Evolutionary conservation across 208 protist genomes (phyloP).

Genomic region (Naegleria lovaniensis): DNA sequence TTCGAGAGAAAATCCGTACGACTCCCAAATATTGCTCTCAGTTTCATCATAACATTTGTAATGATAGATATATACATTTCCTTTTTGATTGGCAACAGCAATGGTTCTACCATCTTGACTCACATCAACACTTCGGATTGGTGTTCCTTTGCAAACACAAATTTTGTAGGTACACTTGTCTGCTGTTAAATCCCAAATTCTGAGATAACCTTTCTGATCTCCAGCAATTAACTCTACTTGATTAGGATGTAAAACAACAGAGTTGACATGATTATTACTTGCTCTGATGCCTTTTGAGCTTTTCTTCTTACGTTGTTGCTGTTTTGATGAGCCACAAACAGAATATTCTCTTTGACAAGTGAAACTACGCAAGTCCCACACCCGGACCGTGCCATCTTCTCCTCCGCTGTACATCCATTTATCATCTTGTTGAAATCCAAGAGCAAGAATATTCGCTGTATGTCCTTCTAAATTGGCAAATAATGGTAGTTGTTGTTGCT

Average conservation of each 20-base stretch:
- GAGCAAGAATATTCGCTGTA: slow-evolving; percentile 61
- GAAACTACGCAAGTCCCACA: slow-evolving; percentile 67
- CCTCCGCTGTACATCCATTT: slow-evolving; percentile 74
- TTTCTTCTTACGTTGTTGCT: background rate
- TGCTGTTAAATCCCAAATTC: slow-evolving; percentile 61
- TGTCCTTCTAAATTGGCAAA: slow-evolving; percentile 59
- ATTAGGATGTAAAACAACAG: slow-evolving; percentile 60
- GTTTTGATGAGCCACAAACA: background rate
- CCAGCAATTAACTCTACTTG: slow-evolving; percentile 64
- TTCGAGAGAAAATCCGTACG: too few relatives aligned
- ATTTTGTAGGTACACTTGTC: slow-evolving; percentile 55
- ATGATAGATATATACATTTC: slow-evolving; percentile 39
- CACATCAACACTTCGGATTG: slow-evolving; percentile 53
- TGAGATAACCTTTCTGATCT: slow-evolving; percentile 60
- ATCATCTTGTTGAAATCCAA: slow-evolving; percentile 71
- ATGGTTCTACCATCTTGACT: slow-evolving; percentile 46
- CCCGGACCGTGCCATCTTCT: slow-evolving; percentile 73
- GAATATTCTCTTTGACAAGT: too few relatives aligned
- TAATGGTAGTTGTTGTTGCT: slow-evolving; percentile 11
- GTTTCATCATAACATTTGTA: background rate
- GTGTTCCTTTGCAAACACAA: slow-evolving; percentile 52
- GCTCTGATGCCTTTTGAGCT: slow-evolving; percentile 61
- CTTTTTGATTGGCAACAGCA: slow-evolving; percentile 56
- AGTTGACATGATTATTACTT: slow-evolving; percentile 55
- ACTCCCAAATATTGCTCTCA: background rate